phyloP scores from a whole-genome alignment of 1,284 basidiomycete genomes.

The Rhodotorula sp. region DNA sequence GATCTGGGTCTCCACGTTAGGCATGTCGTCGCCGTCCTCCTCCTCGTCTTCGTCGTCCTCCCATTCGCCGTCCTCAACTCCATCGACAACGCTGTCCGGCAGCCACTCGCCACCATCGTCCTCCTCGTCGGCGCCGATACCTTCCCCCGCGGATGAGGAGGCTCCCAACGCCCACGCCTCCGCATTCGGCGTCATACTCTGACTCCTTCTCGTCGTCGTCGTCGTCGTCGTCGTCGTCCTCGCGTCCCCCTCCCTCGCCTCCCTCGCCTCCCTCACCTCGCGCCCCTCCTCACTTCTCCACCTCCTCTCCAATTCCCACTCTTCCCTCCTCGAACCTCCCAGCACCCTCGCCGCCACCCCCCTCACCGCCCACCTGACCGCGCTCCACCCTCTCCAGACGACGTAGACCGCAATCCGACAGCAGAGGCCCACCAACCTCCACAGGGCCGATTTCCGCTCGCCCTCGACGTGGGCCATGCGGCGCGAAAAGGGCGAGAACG shows the following conservation, averaged over 20 bases:
- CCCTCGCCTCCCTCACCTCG: background rate
- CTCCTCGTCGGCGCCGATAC: background rate
- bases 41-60: conserved; percentile 9
- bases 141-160: too few species aligned
- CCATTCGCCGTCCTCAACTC: too few species aligned
- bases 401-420: background rate
- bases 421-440: background rate
- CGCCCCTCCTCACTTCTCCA: background rate
- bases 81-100: too few species aligned
- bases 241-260: background rate
- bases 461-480: conserved; percentile 8
- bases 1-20: background rate
- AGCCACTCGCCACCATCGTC: background rate
- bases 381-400: background rate
- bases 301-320: conserved; percentile 1
- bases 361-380: background rate
- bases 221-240: too few species aligned
- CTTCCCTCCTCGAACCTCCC: conserved; percentile 4
- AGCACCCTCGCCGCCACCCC: background rate
- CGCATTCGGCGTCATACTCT: background rate
- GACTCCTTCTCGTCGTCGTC: too few species aligned
- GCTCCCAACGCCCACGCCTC: background rate
- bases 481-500: background rate
- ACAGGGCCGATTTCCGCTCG: conserved; percentile 2
- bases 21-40: background rate